A percentile compares a stretch with the other conserved stretches of the same genome.
Conservation (phyloP, 495 filamentous ascomycete species). For the Immersiella caudata region DNA sequence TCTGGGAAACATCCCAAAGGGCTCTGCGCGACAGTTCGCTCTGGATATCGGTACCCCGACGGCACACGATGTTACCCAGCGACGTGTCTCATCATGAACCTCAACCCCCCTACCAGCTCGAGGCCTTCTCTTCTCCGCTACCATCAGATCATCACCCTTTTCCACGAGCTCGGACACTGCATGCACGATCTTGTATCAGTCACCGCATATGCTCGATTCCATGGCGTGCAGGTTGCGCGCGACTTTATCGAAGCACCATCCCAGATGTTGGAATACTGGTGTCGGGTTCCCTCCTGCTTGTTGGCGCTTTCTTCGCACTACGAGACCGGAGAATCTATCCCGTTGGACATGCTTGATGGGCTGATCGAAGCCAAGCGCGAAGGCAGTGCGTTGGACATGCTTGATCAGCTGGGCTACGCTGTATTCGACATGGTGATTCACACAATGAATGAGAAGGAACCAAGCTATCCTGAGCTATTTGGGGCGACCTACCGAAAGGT, state of each 20-base stretch:
- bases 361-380: neutral
- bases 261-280: slow-evolving; percentile 4
- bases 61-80: slow-evolving; percentile 6
- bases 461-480: neutral
- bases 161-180: slow-evolving; percentile 7
- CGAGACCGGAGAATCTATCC: neutral
- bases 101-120: neutral
- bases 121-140: neutral
- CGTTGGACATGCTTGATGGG: neutral
- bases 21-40: neutral
- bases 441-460: slow-evolving; percentile 1
- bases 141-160: neutral
- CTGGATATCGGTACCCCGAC: slow-evolving; percentile 3
- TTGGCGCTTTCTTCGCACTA: neutral
- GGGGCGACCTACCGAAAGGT: neutral
- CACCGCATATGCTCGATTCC: neutral
- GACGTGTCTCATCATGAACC: neutral
- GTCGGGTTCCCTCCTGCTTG: neutral
- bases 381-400: slow-evolving; percentile 1
- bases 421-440: neutral
- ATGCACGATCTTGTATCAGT: neutral
- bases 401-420: slow-evolving; percentile 1
- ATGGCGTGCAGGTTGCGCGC: neutral
- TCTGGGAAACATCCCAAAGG: neutral
- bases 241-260: slow-evolving; percentile 9